Evolutionary conservation across 83 land plant species (phyloP).

Genomic region (Larix sibirica): DNA sequence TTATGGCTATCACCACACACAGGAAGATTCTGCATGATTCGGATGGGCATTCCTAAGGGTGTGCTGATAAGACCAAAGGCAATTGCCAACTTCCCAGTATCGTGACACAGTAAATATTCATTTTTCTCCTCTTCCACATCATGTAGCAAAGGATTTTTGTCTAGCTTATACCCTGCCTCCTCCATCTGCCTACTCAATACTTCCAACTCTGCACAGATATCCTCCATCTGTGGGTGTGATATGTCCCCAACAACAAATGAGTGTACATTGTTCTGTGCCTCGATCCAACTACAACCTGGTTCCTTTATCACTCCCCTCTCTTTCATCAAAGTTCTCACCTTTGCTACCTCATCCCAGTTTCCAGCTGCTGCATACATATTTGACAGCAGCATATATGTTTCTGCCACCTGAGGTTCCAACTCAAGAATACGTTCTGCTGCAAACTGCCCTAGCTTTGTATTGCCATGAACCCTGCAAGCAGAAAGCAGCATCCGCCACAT

Average conservation of each 20-base stretch:
- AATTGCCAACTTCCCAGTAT: not conserved
- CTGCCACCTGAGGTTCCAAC: conserved; percentile 25
- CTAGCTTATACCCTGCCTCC: conserved; percentile 14
- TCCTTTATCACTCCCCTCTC: conserved; percentile 29
- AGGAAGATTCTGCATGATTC: conserved; percentile 1
- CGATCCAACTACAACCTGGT: conserved; percentile 47
- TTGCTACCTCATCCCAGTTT: conserved; percentile 23
- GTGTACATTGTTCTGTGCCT: conserved; percentile 25
- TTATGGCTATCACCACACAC: not conserved
- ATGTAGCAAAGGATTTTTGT: not conserved
- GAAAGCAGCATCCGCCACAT: conserved; percentile 32
- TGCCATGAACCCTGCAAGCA: conserved; percentile 30
- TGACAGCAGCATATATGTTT: conserved; percentile 29
- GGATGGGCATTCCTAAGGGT: not conserved
- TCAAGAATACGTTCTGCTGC: conserved; percentile 23
- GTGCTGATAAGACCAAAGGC: conserved; percentile 4
- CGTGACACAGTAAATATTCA: not conserved
- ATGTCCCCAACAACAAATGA: conserved; percentile 22
- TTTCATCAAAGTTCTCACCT: conserved; percentile 30
- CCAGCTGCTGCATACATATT: conserved; percentile 39
- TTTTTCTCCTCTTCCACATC: not conserved
- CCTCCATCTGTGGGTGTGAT: conserved; percentile 18
- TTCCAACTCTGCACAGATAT: conserved; percentile 14
- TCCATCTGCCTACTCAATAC: conserved; percentile 19
- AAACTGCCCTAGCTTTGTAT: conserved; percentile 24